Evolutionary conservation across 495 filamentous ascomycete genomes (phyloP).

Genomic region (Chaetomium cochliodes): DNA sequence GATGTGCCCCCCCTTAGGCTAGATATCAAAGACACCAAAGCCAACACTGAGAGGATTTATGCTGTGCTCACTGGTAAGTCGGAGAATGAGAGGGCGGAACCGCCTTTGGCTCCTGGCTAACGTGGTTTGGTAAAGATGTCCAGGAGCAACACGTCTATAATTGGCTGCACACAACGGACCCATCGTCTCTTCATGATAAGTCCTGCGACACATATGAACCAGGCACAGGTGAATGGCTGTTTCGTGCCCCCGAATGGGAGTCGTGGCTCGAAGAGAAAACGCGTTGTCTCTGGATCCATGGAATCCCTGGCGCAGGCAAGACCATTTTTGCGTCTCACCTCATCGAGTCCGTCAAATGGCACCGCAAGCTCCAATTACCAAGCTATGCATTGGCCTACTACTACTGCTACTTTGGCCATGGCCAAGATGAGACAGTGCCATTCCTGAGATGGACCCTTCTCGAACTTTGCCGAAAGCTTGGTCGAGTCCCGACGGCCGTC

Average conservation of each 20-base stretch:
- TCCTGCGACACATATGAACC: slow-evolving; percentile 26
- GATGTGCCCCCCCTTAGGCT: neutral
- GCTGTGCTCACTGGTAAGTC: neutral
- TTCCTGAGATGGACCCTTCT: slow-evolving; percentile 34
- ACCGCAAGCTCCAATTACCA: neutral
- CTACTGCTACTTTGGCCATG: slow-evolving; percentile 41
- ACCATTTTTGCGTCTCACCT: slow-evolving; percentile 40
- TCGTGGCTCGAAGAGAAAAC: slow-evolving; percentile 27
- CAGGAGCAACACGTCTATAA: neutral
- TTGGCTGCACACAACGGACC: slow-evolving; percentile 20
- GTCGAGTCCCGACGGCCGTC: slow-evolving; percentile 22
- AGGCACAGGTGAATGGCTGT: slow-evolving; percentile 33
- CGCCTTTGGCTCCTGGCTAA: no score
- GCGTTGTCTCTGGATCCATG: slow-evolving; percentile 41
- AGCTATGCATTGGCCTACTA: slow-evolving; percentile 35
- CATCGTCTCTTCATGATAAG: slow-evolving; percentile 25
- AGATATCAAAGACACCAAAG: slow-evolving; percentile 3
- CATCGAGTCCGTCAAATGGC: slow-evolving; percentile 23
- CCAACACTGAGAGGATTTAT: neutral
- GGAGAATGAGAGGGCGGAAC: no score
- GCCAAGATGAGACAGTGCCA: slow-evolving; percentile 35
- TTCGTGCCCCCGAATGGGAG: slow-evolving; percentile 29
- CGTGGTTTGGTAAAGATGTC: neutral
- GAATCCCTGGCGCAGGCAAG: slow-evolving; percentile 47
- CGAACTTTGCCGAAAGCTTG: slow-evolving; percentile 36